Percentiles rank a stretch among this genome's conserved stretches.
Conservation (phyloP, 1,284 basidiomycete species). For the Neolentinus lepideus region DNA sequence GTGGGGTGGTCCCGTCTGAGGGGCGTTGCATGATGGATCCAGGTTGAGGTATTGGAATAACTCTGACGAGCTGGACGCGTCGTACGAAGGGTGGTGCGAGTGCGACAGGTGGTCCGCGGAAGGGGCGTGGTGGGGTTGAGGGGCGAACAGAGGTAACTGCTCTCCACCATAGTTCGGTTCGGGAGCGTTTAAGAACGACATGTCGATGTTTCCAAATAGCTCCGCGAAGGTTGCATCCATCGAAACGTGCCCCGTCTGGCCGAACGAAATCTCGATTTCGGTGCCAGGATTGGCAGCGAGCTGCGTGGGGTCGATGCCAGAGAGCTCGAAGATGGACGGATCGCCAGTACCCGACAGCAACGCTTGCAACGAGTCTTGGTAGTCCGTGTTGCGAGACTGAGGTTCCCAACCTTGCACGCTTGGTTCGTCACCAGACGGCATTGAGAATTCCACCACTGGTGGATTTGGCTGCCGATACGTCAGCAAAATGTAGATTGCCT, state of each 20-base stretch:
- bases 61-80: not conserved
- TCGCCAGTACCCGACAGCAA: slow-evolving; percentile 17
- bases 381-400: not conserved
- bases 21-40: too few relatives aligned
- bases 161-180: not conserved
- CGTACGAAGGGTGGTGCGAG: not conserved
- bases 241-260: slow-evolving; percentile 7
- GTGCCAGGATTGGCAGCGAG: not conserved
- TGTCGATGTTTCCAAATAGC: not conserved
- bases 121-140: not conserved
- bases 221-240: slow-evolving; percentile 15
- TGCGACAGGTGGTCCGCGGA: not conserved
- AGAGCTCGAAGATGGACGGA: slow-evolving; percentile 25
- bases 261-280: slow-evolving; percentile 10
- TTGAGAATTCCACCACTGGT: not conserved
- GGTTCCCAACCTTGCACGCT: not conserved
- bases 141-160: not conserved
- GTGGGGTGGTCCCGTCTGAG: not conserved
- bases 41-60: not conserved
- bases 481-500: not conserved
- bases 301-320: slow-evolving; percentile 17
- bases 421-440: not conserved
- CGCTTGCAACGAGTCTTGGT: slow-evolving; percentile 14
- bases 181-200: not conserved
- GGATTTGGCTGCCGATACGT: not conserved